Evolutionary conservation across 2,329 filamentous ascomycete species (phyloP), one percentile per base, ranked within the genome.

Genomic region (Fusarium dlaminii): DNA sequence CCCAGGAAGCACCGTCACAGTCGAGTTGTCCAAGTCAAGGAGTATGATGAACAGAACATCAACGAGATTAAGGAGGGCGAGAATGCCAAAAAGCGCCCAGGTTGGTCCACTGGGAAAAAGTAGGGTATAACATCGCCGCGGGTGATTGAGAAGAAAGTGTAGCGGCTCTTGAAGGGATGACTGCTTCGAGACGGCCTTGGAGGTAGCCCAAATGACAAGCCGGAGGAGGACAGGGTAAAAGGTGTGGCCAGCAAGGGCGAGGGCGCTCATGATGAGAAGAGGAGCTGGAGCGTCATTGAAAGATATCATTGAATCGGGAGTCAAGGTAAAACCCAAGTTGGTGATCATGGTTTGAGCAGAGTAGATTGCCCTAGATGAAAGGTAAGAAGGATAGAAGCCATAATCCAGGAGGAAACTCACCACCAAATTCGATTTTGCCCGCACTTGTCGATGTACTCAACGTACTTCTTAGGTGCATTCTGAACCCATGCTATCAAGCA

Each of bases 101-200:
- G 90, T 91, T 14, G 89, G 86, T n/a, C 82, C 80, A 37, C 86
- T 84, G 0, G 89, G 90, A 74, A 92, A 92, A 8, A 92, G 84
- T 7, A 90, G 85, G 8, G 89, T 91, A 75, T 90, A 92, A 73
- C 89, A 91, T 12, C 90, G 83, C 51, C 90, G 85, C 0, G 90
- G 90, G 77, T 92, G 89, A 58, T 91, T 86, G 17, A 92, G 85
- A 1, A 92, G 82, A 71, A 91, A 92, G 3, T 83, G 80, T 0
- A 91, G 80, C 0, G 87, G 79, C 40, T 87, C 85, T 5, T 81
- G 80, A 54, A 83, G 84, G 1, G 79, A 75, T 0, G 83, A 78
- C 54, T 80, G 63, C 9, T 82, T 78, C 0, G 87, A 86, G 1
- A 83, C 78, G 7, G 86, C 59, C 72, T 86, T 89, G 52, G 82